Evolutionary conservation across 257 asterid species (phyloP).

Genomic region (Lantana camara): DNA sequence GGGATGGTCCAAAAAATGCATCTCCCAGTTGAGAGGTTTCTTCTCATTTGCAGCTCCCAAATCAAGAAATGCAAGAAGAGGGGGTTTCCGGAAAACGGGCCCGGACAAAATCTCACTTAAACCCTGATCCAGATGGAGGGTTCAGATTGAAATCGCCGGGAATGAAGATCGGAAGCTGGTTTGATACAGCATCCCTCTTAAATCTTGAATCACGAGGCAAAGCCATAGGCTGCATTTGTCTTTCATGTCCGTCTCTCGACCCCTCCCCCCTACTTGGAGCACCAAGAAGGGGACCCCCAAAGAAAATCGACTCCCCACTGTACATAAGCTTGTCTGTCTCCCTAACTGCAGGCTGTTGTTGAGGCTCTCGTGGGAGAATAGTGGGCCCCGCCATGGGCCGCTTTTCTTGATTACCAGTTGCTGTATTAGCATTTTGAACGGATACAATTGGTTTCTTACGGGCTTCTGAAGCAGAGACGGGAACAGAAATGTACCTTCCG

Average conservation of each 20-base stretch:
- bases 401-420: constrained; percentile 45
- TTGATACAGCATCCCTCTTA: constrained; percentile 73
- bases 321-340: constrained; percentile 72
- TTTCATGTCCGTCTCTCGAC: constrained; percentile 53
- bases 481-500: constrained; percentile 86
- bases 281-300: constrained; percentile 87
- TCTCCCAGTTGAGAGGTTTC: constrained; percentile 44
- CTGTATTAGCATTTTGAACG: constrained; percentile 32
- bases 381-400: constrained; percentile 18
- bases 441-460: constrained; percentile 47
- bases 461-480: constrained; percentile 64
- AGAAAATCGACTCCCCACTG: constrained; percentile 85
- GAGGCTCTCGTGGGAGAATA: constrained; percentile 40
- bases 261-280: constrained; percentile 59
- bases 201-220: constrained; percentile 62
- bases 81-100: not conserved
- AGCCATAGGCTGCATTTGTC: constrained; percentile 35
- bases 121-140: constrained; percentile 48
- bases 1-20: constrained; percentile 26
- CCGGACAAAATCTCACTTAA: constrained; percentile 33
- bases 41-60: constrained; percentile 33
- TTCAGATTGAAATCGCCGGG: constrained; percentile 67
- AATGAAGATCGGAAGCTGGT: constrained; percentile 90
- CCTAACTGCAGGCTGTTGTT: constrained; percentile 38
- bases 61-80: not conserved